A percentile compares a stretch with the other conserved stretches of the same genome.
Conservation (phyloP, 1,284 basidiomycete genomes). For the Trametes polyzona region DNA sequence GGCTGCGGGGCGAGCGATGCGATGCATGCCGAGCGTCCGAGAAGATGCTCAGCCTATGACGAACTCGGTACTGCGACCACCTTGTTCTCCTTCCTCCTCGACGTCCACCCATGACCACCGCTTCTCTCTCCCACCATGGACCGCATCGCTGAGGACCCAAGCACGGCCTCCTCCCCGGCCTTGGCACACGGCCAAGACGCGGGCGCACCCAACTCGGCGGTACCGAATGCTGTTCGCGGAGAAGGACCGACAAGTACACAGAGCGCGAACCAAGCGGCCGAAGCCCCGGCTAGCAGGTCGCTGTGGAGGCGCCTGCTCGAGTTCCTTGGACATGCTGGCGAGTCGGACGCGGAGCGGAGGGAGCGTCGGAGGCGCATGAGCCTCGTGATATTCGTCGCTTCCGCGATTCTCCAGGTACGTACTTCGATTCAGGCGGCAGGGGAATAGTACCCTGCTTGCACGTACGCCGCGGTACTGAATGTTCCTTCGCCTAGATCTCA, state of each 20-base stretch:
- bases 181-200: background rate
- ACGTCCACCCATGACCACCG: constrained; percentile 5
- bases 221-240: background rate
- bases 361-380: constrained; percentile 1
- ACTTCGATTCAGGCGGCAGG: background rate
- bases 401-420: background rate
- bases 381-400: constrained; percentile 1
- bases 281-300: background rate
- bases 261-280: background rate
- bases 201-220: background rate
- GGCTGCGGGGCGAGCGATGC: background rate
- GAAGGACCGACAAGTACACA: background rate
- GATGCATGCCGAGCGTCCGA: background rate
- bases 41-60: background rate
- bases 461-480: background rate
- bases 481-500: background rate
- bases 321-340: background rate
- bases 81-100: background rate
- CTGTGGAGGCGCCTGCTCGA: background rate
- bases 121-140: background rate
- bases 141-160: background rate
- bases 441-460: too few relatives aligned
- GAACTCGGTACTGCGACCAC: background rate
- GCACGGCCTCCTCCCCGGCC: background rate
- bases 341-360: constrained; percentile 1